phyloP scores from a whole-genome alignment of 2,329 filamentous ascomycete genomes.

The Alternaria solani region DNA sequence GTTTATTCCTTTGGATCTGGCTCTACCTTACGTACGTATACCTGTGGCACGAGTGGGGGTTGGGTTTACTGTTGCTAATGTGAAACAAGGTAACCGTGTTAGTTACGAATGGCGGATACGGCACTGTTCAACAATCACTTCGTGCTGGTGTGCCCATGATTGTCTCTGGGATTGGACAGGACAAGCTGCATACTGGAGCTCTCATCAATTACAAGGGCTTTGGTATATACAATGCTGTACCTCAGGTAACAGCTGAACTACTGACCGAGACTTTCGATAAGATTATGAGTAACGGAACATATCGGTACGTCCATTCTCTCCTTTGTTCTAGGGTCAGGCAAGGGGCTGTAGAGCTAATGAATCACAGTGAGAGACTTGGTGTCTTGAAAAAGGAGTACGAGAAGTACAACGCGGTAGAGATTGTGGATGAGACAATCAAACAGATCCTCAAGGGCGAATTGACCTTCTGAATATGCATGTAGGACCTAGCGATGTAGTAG shows the following conservation, averaged over 20 bases:
- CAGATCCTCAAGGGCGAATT: not conserved
- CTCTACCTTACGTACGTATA: slow-evolving; percentile 44
- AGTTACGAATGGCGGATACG: slow-evolving; percentile 60
- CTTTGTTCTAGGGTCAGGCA: not conserved
- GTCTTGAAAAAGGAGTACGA: slow-evolving; percentile 5
- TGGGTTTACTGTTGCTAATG: not conserved
- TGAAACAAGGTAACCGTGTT: slow-evolving; percentile 48
- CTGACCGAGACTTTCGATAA: slow-evolving; percentile 10
- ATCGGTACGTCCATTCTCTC: not conserved
- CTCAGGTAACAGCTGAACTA: not conserved
- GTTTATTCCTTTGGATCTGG: slow-evolving; percentile 58
- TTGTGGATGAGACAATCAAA: slow-evolving; percentile 15
- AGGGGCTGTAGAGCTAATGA: not conserved
- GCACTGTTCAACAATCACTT: slow-evolving; percentile 57
- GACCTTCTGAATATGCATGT: not conserved
- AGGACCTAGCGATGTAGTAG: not conserved
- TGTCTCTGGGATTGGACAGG: slow-evolving; percentile 52
- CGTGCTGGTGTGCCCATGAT: slow-evolving; percentile 59
- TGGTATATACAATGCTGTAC: slow-evolving; percentile 17
- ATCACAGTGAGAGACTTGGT: slow-evolving; percentile 2
- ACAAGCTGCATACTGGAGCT: slow-evolving; percentile 53
- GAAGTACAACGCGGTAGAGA: slow-evolving; percentile 14
- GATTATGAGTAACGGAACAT: slow-evolving; percentile 12
- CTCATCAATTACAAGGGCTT: slow-evolving; percentile 18
- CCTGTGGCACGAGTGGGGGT: not conserved